These are phyloP conservation scores for Pyrus pyrifolia DNA, from an alignment of 306 rosid species.

Conservation along the genomic window DNA sequence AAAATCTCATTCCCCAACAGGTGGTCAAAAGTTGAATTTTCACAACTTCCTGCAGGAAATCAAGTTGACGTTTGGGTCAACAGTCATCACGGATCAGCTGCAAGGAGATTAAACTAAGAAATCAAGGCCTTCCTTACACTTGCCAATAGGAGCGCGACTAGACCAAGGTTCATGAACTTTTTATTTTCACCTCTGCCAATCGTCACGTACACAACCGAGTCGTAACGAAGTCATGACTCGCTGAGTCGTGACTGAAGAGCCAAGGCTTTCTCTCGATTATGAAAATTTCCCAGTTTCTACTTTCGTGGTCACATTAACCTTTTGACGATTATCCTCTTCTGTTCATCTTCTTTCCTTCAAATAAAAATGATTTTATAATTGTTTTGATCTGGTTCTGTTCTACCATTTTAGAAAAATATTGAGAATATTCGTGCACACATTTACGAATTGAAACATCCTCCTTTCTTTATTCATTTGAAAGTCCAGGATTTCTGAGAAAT, in stretches of 20 bases:
- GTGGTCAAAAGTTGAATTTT: neutral
- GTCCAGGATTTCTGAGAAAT: neutral
- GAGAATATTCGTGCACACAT: neutral
- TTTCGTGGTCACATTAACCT: no score
- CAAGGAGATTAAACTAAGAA: neutral
- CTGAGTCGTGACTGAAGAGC: neutral
- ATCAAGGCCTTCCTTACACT: neutral
- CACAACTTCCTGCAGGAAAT: neutral
- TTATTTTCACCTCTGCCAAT: neutral
- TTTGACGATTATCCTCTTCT: neutral
- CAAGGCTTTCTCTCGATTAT: neutral
- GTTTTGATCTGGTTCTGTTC: neutral
- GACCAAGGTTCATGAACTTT: neutral
- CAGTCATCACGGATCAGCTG: neutral
- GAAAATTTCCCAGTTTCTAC: neutral
- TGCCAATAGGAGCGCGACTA: neutral
- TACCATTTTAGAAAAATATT: neutral
- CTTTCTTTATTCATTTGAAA: neutral
- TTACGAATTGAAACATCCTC: neutral
- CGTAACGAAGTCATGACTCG: neutral
- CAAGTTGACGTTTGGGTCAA: neutral
- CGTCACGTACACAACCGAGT: no score
- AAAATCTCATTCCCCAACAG: neutral
- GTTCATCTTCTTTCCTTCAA: neutral
- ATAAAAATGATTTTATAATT: neutral